Base-by-base conservation (phyloP, 768 basidiomycete genomes). In the Hemileccinum rubropunctum region DNA sequence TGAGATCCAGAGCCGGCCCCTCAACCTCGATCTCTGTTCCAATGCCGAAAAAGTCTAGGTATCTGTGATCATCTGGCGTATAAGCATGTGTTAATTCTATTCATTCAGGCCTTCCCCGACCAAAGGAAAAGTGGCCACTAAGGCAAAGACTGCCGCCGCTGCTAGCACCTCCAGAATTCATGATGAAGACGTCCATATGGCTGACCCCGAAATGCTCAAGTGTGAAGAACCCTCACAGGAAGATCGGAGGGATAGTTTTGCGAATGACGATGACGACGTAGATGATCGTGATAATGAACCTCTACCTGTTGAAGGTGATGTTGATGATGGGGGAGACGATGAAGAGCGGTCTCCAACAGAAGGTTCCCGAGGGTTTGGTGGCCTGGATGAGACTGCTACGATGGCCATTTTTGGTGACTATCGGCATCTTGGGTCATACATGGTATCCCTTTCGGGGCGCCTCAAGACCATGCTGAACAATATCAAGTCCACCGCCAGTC, bases 401-500 rank as follows among this genome's bases (percentile, higher is more conserved):
- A 76, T 91, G 76, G 84, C 86, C 51, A 87, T 91, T 59, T 88
- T 88, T 59, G 88, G 88, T 58, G 89, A 91, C 69, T 94, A 88
- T 71, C 84, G 91, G 44, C 84, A 89, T 56, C 79, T 91, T 63
- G 91, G 91, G 43, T 88, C 89, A n/a, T 91, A 91, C 71, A 92
- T 98, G 88, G 80, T 90, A 59, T 89, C 89, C 26, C 80, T 95
- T 42, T 86, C 87, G 20, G 82, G 81, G 26, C 87, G 95, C 42
- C 82, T 98, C 67, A 95, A 94, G 78, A 84, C 82, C 6, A 88
- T 95, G 80, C 75, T 97, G 52, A 86, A 79, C 68, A 91, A 91
- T 68, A 91, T 95, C 81, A 88, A 89, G 70, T 64, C 81, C 20
- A 83, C 85, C 26, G 88, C 91, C 28, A 90, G 90, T 64, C 85